A percentile compares a stretch with the other conserved stretches of the same genome.
These are phyloP conservation scores for Fusarium oxysporum DNA, from an alignment of 2,329 filamentous ascomycete genomes.

Conservation along the genomic window DNA sequence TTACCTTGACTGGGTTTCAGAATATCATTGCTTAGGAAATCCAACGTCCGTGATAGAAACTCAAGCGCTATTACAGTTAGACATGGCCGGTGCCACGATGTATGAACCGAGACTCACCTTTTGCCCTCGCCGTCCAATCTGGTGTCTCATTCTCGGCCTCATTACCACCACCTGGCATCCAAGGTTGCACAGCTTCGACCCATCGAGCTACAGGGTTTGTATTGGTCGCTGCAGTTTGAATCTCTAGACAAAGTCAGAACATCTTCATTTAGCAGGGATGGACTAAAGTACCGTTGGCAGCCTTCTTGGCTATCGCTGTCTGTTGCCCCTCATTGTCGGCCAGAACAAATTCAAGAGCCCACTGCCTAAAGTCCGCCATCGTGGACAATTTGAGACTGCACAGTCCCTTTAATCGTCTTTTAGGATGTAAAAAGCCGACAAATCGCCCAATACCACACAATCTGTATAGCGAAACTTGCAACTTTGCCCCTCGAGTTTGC, in stretches of 20 bases:
- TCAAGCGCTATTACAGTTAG: conserved; percentile 58
- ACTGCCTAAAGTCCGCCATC: conserved; percentile 65
- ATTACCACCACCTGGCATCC: conserved; percentile 60
- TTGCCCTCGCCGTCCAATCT: conserved; percentile 66
- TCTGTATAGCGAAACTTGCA: neutral
- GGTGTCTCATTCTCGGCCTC: conserved; percentile 56
- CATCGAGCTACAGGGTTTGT: conserved; percentile 63
- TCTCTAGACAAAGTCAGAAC: conserved; percentile 51
- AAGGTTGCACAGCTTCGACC: conserved; percentile 66
- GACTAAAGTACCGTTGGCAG: conserved; percentile 55
- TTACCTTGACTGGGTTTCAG: conserved; percentile 64
- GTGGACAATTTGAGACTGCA: neutral
- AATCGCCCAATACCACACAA: neutral
- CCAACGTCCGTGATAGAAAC: conserved; percentile 67
- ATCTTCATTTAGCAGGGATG: neutral
- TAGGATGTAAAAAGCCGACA: neutral
- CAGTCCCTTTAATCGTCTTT: neutral
- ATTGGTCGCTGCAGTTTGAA: conserved; percentile 57
- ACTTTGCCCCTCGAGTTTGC: conserved; percentile 19
- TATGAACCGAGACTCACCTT: conserved; percentile 51
- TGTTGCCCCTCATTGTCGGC: conserved; percentile 59
- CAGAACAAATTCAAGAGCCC: conserved; percentile 66
- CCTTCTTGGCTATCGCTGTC: conserved; percentile 56
- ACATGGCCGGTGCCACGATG: neutral
- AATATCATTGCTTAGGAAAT: conserved; percentile 58